These are phyloP conservation scores for Heterobasidion annosum DNA, from an alignment of 1,284 basidiomycete species.

Conservation along the genomic window DNA sequence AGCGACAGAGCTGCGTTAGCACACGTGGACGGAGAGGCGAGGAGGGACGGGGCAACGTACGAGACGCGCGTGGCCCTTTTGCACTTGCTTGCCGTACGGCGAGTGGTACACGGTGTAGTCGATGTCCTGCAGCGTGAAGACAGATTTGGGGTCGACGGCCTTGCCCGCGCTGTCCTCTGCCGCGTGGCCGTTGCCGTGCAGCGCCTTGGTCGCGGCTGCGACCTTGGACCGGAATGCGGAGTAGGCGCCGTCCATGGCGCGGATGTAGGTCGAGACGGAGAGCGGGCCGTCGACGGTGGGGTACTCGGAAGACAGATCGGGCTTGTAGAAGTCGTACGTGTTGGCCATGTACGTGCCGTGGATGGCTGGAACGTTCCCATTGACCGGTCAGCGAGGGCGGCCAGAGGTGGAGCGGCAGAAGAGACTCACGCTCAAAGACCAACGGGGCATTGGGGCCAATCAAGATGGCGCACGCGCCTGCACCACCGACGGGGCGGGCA, in stretches of 20 bases:
- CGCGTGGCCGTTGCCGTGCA: constrained; percentile 4
- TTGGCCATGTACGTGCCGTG: constrained; percentile 98
- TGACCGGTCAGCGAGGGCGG: constrained; percentile 1
- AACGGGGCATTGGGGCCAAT: constrained; percentile 96
- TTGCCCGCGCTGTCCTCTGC: constrained; percentile 11
- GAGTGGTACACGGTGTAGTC: constrained; percentile 14
- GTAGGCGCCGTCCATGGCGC: constrained; percentile 90
- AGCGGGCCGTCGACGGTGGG: constrained; percentile 97
- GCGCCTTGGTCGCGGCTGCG: constrained; percentile 16
- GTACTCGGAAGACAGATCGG: constrained; percentile 87
- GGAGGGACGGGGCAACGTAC: constrained; percentile 3
- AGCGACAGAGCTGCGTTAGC: not conserved
- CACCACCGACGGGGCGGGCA: constrained; percentile 94
- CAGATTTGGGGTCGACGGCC: constrained; percentile 10
- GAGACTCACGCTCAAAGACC: constrained; percentile 84
- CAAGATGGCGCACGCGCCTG: constrained; percentile 90
- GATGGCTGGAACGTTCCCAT: constrained; percentile 52
- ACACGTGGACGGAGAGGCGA: not conserved
- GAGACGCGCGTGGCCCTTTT: constrained; percentile 13
- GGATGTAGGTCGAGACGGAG: constrained; percentile 92
- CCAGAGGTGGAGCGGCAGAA: constrained; percentile 1
- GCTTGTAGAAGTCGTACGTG: constrained; percentile 98
- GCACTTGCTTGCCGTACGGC: constrained; percentile 14
- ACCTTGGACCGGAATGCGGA: constrained; percentile 81
- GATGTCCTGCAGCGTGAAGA: constrained; percentile 13